Evolutionary conservation across 1,284 basidiomycete genomes (phyloP).

Genomic region (Cryptococcus sp.): DNA sequence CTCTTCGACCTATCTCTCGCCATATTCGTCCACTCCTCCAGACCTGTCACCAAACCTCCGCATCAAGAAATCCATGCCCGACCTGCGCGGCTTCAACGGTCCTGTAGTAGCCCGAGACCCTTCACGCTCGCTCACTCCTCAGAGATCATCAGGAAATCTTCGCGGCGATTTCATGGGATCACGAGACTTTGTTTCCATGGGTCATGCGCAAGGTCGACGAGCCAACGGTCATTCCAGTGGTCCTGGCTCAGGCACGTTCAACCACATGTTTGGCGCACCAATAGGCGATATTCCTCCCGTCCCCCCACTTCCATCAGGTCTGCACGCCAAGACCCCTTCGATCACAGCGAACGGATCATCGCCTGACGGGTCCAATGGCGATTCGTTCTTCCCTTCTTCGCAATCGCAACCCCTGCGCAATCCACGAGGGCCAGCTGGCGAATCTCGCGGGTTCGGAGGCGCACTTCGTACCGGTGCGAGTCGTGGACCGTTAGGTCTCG

Average conservation of each 20-base stretch:
- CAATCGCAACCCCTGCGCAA: constrained; percentile 40
- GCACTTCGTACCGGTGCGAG: constrained; percentile 17
- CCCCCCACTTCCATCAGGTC: constrained; percentile 38
- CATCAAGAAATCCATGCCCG: constrained; percentile 93
- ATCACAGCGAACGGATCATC: constrained; percentile 6
- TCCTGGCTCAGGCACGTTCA: constrained; percentile 31
- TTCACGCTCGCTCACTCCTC: constrained; percentile 74
- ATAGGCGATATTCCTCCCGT: constrained; percentile 43
- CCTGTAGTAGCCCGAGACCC: constrained; percentile 73
- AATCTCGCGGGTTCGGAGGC: constrained; percentile 38
- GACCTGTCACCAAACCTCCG: constrained; percentile 65
- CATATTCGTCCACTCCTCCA: constrained; percentile 58
- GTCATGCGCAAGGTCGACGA: constrained; percentile 32
- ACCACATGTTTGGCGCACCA: constrained; percentile 31
- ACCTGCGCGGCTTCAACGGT: constrained; percentile 55
- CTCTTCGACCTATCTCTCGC: constrained; percentile 58
- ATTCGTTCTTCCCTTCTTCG: neutral
- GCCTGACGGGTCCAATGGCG: constrained; percentile 10
- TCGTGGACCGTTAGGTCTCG: constrained; percentile 19
- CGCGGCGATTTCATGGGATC: constrained; percentile 66
- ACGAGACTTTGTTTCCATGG: constrained; percentile 46
- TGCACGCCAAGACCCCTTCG: constrained; percentile 3
- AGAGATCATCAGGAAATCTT: constrained; percentile 86
- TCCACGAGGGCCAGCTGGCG: constrained; percentile 48
- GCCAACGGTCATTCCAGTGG: constrained; percentile 14